A percentile compares a stretch with the other conserved stretches of the same genome.
These are phyloP conservation scores for Plenodomus lindquistii DNA, from an alignment of 2,329 filamentous ascomycete genomes.

Conservation along the genomic window DNA sequence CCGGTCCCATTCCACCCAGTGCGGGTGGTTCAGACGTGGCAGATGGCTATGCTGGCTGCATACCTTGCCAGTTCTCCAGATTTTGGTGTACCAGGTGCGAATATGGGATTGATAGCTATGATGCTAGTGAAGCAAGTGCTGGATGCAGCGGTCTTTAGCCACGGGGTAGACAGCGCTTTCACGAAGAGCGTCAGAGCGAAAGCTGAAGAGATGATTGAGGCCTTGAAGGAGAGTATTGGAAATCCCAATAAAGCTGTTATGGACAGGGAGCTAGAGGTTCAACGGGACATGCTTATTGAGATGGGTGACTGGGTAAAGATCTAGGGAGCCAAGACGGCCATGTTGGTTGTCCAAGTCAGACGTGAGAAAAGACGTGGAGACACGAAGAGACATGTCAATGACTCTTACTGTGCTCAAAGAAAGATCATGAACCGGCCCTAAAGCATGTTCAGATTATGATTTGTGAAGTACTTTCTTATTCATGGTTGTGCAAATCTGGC, in stretches of 20 bases:
- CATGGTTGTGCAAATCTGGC: too few relatives aligned
- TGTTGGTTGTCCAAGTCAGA: too few relatives aligned
- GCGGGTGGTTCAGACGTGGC: constrained; percentile 55
- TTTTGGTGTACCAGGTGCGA: constrained; percentile 36
- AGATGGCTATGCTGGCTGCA: constrained; percentile 43
- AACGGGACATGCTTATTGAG: constrained; percentile 31
- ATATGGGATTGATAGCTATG: constrained; percentile 49
- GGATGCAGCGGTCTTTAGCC: constrained; percentile 47
- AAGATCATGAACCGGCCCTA: too few relatives aligned
- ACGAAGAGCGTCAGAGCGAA: constrained; percentile 45
- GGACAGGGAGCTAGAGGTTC: constrained; percentile 30
- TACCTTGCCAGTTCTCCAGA: constrained; percentile 33
- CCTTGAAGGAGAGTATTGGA: constrained; percentile 23
- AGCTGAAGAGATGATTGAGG: constrained; percentile 38
- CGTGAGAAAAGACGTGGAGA: too few relatives aligned
- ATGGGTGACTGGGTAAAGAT: constrained; percentile 33
- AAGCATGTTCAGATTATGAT: too few relatives aligned
- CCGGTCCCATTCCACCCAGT: constrained; percentile 56
- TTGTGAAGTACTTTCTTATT: too few relatives aligned
- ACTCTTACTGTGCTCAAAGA: too few relatives aligned
- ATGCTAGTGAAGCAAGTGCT: constrained; percentile 49
- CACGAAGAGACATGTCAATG: too few relatives aligned
- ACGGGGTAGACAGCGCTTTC: constrained; percentile 50
- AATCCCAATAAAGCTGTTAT: constrained; percentile 24
- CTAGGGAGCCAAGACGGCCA: too few relatives aligned